Conservation (phyloP, 2,329 filamentous ascomycete genomes). For the Fusarium paranaense region DNA sequence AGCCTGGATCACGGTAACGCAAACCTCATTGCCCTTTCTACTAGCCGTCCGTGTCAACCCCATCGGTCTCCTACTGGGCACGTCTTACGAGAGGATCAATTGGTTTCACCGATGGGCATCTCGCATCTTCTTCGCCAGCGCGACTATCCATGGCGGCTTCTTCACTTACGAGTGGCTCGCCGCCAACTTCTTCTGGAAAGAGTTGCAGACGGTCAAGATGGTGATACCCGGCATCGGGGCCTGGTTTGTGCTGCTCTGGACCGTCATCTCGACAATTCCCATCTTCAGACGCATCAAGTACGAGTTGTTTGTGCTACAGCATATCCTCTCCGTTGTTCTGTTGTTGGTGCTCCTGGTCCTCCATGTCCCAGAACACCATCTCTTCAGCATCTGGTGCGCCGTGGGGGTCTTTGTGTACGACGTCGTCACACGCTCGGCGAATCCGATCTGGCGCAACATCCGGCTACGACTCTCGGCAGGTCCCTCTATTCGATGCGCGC, state of each 20-base stretch:
- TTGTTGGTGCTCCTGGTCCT: conserved; percentile 38
- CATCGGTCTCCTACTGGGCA: conserved; percentile 37
- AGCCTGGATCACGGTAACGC: conserved; percentile 41
- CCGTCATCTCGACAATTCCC: conserved; percentile 33
- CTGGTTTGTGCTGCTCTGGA: conserved; percentile 44
- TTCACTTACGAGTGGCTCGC: conserved; percentile 40
- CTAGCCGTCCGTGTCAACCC: conserved; percentile 40
- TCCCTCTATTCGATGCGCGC: conserved; percentile 28
- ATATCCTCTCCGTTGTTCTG: conserved; percentile 39
- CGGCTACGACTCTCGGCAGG: conserved; percentile 26
- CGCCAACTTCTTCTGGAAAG: conserved; percentile 42
- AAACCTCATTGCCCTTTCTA: conserved; percentile 39
- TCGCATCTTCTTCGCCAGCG: conserved; percentile 38
- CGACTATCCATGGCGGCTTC: conserved; percentile 42
- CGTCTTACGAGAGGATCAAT: conserved; percentile 44
- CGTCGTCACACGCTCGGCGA: conserved; percentile 41
- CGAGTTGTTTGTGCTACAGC: conserved; percentile 46
- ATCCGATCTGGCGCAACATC: conserved; percentile 43
- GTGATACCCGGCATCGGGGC: conserved; percentile 43
- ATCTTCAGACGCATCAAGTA: conserved; percentile 44
- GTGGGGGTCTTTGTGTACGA: conserved; percentile 42
- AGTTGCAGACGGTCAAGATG: conserved; percentile 42
- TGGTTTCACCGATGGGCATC: conserved; percentile 44
- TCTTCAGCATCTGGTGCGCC: conserved; percentile 45
- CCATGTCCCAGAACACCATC: conserved; percentile 43